These are phyloP conservation scores for Picea engelmannii DNA, from an alignment of 83 land plant genomes.

Conservation along the genomic window DNA sequence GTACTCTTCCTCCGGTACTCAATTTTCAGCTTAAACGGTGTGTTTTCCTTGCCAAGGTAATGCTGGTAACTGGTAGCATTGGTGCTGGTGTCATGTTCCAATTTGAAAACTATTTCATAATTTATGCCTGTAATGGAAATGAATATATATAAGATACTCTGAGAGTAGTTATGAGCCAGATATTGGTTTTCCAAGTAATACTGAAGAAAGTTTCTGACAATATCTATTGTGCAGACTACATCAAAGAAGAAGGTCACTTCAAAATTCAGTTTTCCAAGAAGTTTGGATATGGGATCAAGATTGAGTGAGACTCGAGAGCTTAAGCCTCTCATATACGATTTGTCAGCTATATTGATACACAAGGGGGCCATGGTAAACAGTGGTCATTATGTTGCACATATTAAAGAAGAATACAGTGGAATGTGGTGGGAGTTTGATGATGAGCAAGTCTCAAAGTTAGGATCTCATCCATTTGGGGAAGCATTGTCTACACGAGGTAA, in stretches of 20 bases:
- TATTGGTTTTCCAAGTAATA: background rate
- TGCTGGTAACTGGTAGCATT: background rate
- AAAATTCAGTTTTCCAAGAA: constrained; percentile 77
- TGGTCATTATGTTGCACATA: constrained; percentile 97
- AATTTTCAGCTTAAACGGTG: constrained; percentile 97
- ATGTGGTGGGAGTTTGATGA: constrained; percentile 99
- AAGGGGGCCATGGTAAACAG: constrained; percentile 90
- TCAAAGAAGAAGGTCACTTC: constrained; percentile 93
- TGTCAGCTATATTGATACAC: constrained; percentile 92
- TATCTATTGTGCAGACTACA: constrained; percentile 61
- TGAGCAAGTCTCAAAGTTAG: constrained; percentile 87
- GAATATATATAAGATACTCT: background rate
- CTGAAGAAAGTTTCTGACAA: background rate
- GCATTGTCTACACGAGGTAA: constrained; percentile 28
- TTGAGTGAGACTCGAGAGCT: constrained; percentile 37
- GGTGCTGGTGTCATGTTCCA: background rate
- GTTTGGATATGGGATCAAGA: constrained; percentile 74
- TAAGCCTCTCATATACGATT: constrained; percentile 58
- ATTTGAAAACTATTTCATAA: background rate
- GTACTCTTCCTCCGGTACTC: constrained; percentile 80
- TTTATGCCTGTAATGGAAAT: background rate
- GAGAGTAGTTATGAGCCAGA: background rate
- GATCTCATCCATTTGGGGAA: constrained; percentile 85
- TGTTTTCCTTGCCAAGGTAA: constrained; percentile 90
- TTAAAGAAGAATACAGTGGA: constrained; percentile 83